These are phyloP conservation scores for Aspergillus intermedius DNA, from an alignment of 2,329 filamentous ascomycete species.

Conservation along the genomic window DNA sequence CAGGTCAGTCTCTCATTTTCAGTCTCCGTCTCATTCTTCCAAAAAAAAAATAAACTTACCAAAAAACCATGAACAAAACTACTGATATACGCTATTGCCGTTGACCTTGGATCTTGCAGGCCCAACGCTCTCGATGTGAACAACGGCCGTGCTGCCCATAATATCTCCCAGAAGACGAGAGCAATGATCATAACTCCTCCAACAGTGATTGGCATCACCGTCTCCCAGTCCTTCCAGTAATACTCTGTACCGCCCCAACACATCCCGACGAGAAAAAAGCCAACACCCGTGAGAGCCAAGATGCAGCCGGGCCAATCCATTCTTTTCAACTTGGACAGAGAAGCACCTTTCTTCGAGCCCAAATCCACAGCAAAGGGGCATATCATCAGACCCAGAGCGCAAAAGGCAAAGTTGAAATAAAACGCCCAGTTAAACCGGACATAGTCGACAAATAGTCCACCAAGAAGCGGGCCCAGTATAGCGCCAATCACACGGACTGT, in stretches of 20 bases:
- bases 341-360: conserved; percentile 16
- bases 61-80: conserved; percentile 40
- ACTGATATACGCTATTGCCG: conserved; percentile 35
- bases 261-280: conserved; percentile 36
- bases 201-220: conserved; percentile 33
- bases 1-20: background rate
- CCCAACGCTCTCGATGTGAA: conserved; percentile 28
- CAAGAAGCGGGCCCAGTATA: conserved; percentile 21
- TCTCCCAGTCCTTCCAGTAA: conserved; percentile 34
- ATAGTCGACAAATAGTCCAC: conserved; percentile 21
- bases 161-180: conserved; percentile 32
- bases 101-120: conserved; percentile 32
- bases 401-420: conserved; percentile 29
- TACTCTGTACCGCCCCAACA: conserved; percentile 39
- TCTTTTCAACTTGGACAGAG: conserved; percentile 15
- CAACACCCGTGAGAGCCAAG: conserved; percentile 34
- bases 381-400: conserved; percentile 20
- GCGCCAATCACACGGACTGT: conserved; percentile 26
- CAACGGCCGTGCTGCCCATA: conserved; percentile 28
- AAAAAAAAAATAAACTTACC: conserved; percentile 6
- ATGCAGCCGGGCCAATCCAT: conserved; percentile 40
- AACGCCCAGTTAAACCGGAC: conserved; percentile 22
- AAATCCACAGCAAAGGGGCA: conserved; percentile 27
- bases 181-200: conserved; percentile 26
- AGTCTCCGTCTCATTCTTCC: no score